Conservation (phyloP, 106 monocot species). For the Dendrobium officinale region DNA sequence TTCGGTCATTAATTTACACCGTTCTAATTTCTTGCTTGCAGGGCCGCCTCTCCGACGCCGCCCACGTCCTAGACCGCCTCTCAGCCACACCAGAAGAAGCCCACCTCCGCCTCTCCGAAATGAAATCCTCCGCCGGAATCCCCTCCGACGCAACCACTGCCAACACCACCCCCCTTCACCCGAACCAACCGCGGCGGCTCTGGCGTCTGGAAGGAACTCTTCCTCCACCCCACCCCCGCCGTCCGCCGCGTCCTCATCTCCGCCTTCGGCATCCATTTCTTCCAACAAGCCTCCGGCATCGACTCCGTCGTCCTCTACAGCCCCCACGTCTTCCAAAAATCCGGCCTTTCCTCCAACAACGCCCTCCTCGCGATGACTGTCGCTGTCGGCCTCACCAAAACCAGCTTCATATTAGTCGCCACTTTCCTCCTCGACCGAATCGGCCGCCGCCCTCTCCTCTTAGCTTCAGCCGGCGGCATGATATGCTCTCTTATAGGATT, state of each 20-base stretch:
- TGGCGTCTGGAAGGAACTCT: constrained; percentile 67
- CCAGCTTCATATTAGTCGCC: constrained; percentile 54
- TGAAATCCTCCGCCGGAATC: constrained; percentile 41
- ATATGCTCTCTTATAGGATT: constrained; percentile 33
- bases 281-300: constrained; percentile 80
- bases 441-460: constrained; percentile 53
- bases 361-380: constrained; percentile 40
- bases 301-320: constrained; percentile 88
- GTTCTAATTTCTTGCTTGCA: neutral
- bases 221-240: constrained; percentile 45
- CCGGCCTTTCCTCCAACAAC: constrained; percentile 32
- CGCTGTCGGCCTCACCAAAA: constrained; percentile 72
- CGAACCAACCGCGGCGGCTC: constrained; percentile 16
- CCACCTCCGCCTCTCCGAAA: constrained; percentile 22
- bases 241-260: constrained; percentile 55
- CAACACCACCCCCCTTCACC: constrained; percentile 9
- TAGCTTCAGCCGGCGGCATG: constrained; percentile 52
- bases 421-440: constrained; percentile 58
- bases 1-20: too few species aligned
- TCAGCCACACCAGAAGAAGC: constrained; percentile 37
- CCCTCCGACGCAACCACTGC: constrained; percentile 5
- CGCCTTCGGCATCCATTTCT: constrained; percentile 64
- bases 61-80: constrained; percentile 30
- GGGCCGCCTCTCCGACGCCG: constrained; percentile 40
- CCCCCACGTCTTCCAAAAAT: constrained; percentile 50